phyloP scores from a whole-genome alignment of 331 rosid genomes.

The Rhamnella rubrinervis region DNA sequence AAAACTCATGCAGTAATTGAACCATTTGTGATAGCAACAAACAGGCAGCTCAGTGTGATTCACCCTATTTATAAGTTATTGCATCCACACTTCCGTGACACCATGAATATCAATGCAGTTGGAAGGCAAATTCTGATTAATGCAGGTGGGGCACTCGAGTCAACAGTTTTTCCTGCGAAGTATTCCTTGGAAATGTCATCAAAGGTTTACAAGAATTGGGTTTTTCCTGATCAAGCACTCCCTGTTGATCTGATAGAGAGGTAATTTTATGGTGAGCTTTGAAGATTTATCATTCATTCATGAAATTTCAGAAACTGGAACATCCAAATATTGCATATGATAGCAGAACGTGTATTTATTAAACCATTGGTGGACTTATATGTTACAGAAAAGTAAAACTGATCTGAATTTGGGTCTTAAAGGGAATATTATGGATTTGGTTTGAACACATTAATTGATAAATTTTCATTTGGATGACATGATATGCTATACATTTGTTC shows the following conservation, averaged over 20 bases:
- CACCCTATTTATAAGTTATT: conserved; percentile 47
- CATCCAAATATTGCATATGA: neutral
- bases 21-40: conserved; percentile 48
- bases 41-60: conserved; percentile 46
- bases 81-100: conserved; percentile 39
- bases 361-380: neutral
- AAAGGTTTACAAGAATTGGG: conserved; percentile 29
- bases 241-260: conserved; percentile 37
- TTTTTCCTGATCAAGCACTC: conserved; percentile 36
- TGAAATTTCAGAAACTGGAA: neutral
- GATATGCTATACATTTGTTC: neutral
- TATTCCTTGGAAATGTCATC: conserved; percentile 40
- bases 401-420: neutral
- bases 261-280: conserved; percentile 11
- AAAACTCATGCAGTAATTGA: conserved; percentile 49
- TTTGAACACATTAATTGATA: too few relatives aligned
- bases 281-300: neutral
- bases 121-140: conserved; percentile 35
- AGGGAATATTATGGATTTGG: too few relatives aligned
- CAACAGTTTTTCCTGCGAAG: conserved; percentile 33
- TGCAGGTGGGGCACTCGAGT: conserved; percentile 32
- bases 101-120: conserved; percentile 37
- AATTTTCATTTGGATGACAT: neutral
- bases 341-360: neutral
- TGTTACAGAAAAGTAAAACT: neutral